Evolutionary conservation across 371 early-diverging fungal species (phyloP).

Genomic region (Lichtheimia corymbifera): DNA sequence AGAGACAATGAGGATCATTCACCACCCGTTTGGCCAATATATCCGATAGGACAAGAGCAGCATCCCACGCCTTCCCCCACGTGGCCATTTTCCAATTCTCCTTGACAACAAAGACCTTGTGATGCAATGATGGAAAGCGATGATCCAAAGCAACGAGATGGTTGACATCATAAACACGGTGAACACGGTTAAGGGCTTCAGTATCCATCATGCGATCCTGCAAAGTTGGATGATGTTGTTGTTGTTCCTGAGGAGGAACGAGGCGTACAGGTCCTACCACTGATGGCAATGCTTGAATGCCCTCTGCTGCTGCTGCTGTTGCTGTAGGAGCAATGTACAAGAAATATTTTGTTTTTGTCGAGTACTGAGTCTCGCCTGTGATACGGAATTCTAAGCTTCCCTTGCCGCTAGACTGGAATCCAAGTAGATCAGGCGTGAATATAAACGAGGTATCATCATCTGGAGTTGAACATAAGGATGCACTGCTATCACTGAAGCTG

Average conservation of each 20-base stretch:
- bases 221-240: neutral
- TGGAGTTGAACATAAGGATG: too few species aligned
- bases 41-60: conserved; percentile 52
- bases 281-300: conserved; percentile 22
- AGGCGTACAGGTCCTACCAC: conserved; percentile 28
- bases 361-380: conserved; percentile 10
- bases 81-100: conserved; percentile 54
- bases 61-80: conserved; percentile 66
- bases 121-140: neutral
- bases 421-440: conserved; percentile 16
- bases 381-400: conserved; percentile 40
- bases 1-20: conserved; percentile 22
- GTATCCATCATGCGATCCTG: neutral
- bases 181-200: neutral
- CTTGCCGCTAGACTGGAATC: conserved; percentile 26
- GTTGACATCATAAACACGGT: neutral
- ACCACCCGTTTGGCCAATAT: conserved; percentile 38
- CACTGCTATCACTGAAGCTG: too few species aligned
- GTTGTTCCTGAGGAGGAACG: neutral
- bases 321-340: conserved; percentile 12
- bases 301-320: neutral
- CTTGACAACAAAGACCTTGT: conserved; percentile 36
- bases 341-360: conserved; percentile 26
- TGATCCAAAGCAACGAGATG: neutral
- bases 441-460: too few species aligned